Conservation (phyloP, 169 alveolate species). For the Plasmodium blacklocki region DNA sequence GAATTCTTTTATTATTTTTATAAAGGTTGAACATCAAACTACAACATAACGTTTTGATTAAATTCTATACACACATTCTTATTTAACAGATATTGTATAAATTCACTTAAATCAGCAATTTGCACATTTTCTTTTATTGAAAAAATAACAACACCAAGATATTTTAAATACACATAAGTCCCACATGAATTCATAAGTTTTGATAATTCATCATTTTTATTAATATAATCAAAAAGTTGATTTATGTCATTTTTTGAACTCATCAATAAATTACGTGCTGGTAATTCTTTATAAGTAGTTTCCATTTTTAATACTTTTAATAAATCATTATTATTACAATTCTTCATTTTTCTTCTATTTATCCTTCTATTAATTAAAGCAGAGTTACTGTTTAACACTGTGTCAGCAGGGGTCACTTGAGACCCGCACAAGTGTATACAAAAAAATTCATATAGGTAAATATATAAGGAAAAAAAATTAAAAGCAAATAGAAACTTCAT, state of each 20-base stretch:
- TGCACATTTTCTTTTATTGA: slow-evolving; percentile 42
- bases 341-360: slow-evolving; percentile 3
- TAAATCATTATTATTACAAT: slow-evolving; percentile 19
- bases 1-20: not conserved
- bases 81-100: slow-evolving; percentile 27
- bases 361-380: not conserved
- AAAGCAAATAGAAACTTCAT: not conserved
- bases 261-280: slow-evolving; percentile 47
- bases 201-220: slow-evolving; percentile 28
- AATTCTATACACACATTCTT: slow-evolving; percentile 58
- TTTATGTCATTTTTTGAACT: slow-evolving; percentile 51
- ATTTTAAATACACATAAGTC: slow-evolving; percentile 30
- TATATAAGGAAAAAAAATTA: too few species aligned
- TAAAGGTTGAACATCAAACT: not conserved
- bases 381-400: not conserved
- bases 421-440: slow-evolving; percentile 11
- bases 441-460: not conserved
- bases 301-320: slow-evolving; percentile 30
- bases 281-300: slow-evolving; percentile 27
- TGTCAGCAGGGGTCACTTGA: not conserved
- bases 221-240: slow-evolving; percentile 17
- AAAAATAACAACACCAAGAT: slow-evolving; percentile 43
- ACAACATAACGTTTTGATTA: slow-evolving; percentile 9
- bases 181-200: slow-evolving; percentile 43
- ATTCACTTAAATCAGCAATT: slow-evolving; percentile 1